Conservation (phyloP, 225 moss, liverwort and hornwort genomes). For the Pseudoscleropodium purum region DNA sequence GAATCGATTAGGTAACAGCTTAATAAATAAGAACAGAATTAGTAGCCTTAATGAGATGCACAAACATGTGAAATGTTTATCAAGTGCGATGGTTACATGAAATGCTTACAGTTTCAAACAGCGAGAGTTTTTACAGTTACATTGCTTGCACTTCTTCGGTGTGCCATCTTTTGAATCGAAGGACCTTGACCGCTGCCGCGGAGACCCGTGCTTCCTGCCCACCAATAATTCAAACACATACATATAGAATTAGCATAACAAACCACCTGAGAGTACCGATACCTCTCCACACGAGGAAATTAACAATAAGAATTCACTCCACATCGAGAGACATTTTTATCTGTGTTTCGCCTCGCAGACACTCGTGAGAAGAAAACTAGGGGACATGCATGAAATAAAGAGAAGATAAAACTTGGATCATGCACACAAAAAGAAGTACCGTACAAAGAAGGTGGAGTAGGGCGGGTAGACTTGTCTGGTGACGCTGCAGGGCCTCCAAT, state of each 20-base stretch:
- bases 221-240: background rate
- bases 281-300: background rate
- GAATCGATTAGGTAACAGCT: background rate
- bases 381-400: background rate
- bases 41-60: background rate
- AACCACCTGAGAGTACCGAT: background rate
- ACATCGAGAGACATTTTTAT: background rate
- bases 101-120: conserved; percentile 50
- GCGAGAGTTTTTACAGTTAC: conserved; percentile 54
- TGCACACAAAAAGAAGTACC: background rate
- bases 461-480: conserved; percentile 24
- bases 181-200: conserved; percentile 30
- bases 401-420: background rate
- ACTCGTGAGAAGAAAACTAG: background rate
- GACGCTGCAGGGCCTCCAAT: conserved; percentile 35
- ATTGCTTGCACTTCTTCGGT: conserved; percentile 55
- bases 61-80: background rate
- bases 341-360: background rate
- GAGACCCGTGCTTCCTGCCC: conserved; percentile 50
- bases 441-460: conserved; percentile 36
- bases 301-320: background rate
- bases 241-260: background rate
- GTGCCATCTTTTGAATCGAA: conserved; percentile 55
- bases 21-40: background rate
- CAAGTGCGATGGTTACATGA: background rate